Conservation (phyloP, 495 filamentous ascomycete genomes). For the Thozetella sp. region DNA sequence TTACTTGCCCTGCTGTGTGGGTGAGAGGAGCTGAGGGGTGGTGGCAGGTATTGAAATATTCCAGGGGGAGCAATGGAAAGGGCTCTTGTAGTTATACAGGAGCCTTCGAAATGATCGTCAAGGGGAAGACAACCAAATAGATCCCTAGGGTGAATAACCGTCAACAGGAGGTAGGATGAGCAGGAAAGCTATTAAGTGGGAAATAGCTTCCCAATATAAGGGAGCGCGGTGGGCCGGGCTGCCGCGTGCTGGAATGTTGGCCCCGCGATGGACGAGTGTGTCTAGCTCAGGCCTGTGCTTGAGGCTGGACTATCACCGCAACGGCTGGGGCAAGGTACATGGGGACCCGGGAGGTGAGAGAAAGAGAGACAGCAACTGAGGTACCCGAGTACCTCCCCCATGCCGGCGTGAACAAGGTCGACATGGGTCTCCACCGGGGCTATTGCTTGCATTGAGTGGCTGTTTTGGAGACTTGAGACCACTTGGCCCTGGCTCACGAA, state of each 20-base stretch:
- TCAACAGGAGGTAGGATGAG: conserved; percentile 11
- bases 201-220: conserved; percentile 25
- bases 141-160: conserved; percentile 10
- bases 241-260: conserved; percentile 18
- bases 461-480: not conserved
- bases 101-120: conserved; percentile 12
- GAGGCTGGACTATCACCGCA: not conserved
- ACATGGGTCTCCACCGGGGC: not conserved
- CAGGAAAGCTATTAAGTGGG: conserved; percentile 12
- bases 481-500: not conserved
- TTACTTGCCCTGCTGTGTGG: not conserved
- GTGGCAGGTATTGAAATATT: conserved; percentile 6
- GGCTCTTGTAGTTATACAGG: conserved; percentile 19
- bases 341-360: too few relatives aligned
- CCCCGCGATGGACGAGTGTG: conserved; percentile 5
- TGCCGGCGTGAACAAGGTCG: not conserved
- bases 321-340: not conserved
- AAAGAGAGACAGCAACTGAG: too few relatives aligned
- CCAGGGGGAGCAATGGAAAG: conserved; percentile 9
- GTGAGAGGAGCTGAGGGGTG: not conserved
- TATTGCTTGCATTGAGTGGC: not conserved
- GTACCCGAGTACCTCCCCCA: not conserved
- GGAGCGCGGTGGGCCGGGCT: conserved; percentile 14
- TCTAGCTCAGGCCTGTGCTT: not conserved
- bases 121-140: conserved; percentile 1